phyloP scores from a whole-genome alignment of 352 stramenopile genomes.

The Phytophthora sansomeana region DNA sequence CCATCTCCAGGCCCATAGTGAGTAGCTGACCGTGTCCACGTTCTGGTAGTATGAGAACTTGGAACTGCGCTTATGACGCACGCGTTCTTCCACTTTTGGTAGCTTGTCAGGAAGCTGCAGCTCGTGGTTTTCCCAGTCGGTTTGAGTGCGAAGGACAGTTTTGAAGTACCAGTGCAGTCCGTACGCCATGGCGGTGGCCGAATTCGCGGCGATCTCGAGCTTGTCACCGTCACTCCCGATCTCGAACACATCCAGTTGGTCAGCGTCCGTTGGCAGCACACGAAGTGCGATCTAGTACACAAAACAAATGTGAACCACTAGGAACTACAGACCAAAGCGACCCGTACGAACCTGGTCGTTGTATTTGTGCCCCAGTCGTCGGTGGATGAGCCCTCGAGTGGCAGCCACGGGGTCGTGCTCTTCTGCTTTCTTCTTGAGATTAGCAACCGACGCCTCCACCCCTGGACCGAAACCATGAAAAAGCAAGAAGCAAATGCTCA shows the following conservation, averaged over 20 bases:
- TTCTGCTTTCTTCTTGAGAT: slow-evolving; percentile 36
- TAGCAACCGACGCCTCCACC: slow-evolving; percentile 20
- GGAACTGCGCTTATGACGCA: slow-evolving; percentile 63
- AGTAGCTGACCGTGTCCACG: slow-evolving; percentile 94
- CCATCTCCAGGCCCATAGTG: slow-evolving; percentile 88
- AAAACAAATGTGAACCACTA: not conserved
- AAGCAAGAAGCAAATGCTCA: slow-evolving; percentile 19
- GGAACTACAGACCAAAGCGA: not conserved
- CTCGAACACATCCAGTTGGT: slow-evolving; percentile 74
- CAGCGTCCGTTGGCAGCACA: slow-evolving; percentile 41
- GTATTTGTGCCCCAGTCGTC: slow-evolving; percentile 61
- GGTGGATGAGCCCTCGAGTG: slow-evolving; percentile 55
- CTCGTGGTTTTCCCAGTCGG: slow-evolving; percentile 82
- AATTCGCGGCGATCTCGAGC: slow-evolving; percentile 61
- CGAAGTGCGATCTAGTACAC: slow-evolving; percentile 65
- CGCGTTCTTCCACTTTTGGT: slow-evolving; percentile 40
- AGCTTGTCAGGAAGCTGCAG: slow-evolving; percentile 64
- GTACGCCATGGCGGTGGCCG: slow-evolving; percentile 71
- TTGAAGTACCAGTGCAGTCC: slow-evolving; percentile 83
- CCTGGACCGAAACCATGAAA: slow-evolving; percentile 3
- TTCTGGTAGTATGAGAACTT: slow-evolving; percentile 93
- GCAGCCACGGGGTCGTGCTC: slow-evolving; percentile 62
- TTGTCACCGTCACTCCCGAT: slow-evolving; percentile 54
- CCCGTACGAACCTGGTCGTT: slow-evolving; percentile 34
- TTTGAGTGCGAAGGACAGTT: slow-evolving; percentile 71